Conservation (phyloP, 139 green algal species). For the Chlamydomonas incerta region DNA sequence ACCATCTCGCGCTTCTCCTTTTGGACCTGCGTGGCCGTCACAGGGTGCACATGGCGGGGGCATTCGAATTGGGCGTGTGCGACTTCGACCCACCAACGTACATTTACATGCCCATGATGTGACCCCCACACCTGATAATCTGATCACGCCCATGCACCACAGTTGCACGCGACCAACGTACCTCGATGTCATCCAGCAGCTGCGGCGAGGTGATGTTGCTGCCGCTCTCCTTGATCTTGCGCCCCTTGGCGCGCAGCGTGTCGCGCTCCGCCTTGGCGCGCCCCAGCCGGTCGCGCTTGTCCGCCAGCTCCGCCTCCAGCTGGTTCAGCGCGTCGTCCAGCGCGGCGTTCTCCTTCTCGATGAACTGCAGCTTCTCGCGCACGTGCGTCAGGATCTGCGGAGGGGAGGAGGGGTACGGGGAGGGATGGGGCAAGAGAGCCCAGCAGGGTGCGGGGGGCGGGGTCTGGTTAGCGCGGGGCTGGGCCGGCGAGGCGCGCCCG, state of each 20-base stretch:
- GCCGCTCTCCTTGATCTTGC: conserved; percentile 63
- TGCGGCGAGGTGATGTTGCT: conserved; percentile 65
- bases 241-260: conserved; percentile 55
- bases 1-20: conserved; percentile 35
- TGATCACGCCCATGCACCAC: background rate
- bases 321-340: conserved; percentile 47
- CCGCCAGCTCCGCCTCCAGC: conserved; percentile 56
- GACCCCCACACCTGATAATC: too few species aligned
- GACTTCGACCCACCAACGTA: too few species aligned
- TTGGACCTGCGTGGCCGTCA: too few species aligned
- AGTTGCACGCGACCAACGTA: conserved; percentile 7
- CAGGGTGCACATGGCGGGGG: too few species aligned
- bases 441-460: too few species aligned
- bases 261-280: conserved; percentile 56
- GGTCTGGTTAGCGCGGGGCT: too few species aligned
- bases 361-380: conserved; percentile 89
- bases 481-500: too few species aligned
- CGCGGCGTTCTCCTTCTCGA: conserved; percentile 76
- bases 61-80: too few species aligned
- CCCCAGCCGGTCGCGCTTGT: conserved; percentile 43
- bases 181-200: conserved; percentile 74
- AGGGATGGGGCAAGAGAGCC: too few species aligned
- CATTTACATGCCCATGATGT: too few species aligned
- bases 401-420: background rate
- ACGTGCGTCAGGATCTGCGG: conserved; percentile 85